Conservation (phyloP, 257 asterid species). For the Craterostigma plantagineum region DNA sequence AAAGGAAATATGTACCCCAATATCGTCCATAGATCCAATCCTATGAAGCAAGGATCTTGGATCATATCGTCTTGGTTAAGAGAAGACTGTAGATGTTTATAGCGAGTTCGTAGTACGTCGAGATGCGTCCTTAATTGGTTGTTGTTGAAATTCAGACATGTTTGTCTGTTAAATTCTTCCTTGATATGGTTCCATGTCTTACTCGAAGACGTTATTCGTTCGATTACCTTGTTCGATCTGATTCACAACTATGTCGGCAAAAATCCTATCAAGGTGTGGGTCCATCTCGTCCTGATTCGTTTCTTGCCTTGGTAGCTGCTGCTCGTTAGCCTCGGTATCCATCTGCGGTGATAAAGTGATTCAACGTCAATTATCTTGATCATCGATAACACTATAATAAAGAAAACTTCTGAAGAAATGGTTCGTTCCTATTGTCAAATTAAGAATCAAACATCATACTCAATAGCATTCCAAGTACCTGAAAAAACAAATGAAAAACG, state of each 20-base stretch:
- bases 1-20: slow-evolving; percentile 32
- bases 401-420: too few relatives aligned
- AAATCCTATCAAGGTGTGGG: slow-evolving; percentile 67
- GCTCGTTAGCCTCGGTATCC: slow-evolving; percentile 52
- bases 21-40: slow-evolving; percentile 87
- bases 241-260: slow-evolving; percentile 72
- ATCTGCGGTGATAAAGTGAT: slow-evolving; percentile 18
- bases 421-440: too few relatives aligned
- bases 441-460: too few relatives aligned
- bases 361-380: too few relatives aligned
- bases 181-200: slow-evolving; percentile 85
- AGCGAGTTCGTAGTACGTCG: slow-evolving; percentile 79
- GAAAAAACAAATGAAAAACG: too few relatives aligned
- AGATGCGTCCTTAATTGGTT: slow-evolving; percentile 88
- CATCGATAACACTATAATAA: too few relatives aligned
- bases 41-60: slow-evolving; percentile 58
- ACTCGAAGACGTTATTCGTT: slow-evolving; percentile 74
- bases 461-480: too few relatives aligned
- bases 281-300: slow-evolving; percentile 88
- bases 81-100: slow-evolving; percentile 33
- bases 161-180: slow-evolving; percentile 52
- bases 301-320: slow-evolving; percentile 65
- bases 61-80: slow-evolving; percentile 33
- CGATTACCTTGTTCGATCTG: slow-evolving; percentile 71
- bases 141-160: slow-evolving; percentile 66